Percentiles rank a stretch among this genome's conserved stretches.
phyloP scores from a whole-genome alignment of 352 stramenopile genomes.

The Phytopythium vexans region DNA sequence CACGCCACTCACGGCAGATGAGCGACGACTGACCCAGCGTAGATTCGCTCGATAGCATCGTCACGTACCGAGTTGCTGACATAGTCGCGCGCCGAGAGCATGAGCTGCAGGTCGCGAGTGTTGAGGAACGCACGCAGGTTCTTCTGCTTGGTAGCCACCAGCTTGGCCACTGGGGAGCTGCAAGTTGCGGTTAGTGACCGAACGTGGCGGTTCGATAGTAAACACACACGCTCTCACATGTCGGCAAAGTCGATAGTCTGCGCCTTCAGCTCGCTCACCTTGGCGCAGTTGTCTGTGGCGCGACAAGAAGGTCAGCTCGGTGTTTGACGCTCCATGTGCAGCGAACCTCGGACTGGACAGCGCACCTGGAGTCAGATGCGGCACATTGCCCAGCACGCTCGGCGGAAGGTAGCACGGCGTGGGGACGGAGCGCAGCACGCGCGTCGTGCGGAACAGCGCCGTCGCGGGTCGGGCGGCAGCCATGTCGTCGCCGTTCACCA shows the following conservation, averaged over 20 bases:
- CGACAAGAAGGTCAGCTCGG: background rate
- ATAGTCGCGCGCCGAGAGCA: constrained; percentile 76
- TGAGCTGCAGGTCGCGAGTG: constrained; percentile 34
- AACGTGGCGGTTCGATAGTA: no score
- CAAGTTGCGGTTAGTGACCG: background rate
- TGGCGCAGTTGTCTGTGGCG: constrained; percentile 54
- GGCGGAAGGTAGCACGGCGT: constrained; percentile 77
- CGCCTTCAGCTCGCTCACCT: constrained; percentile 52
- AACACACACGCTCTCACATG: constrained; percentile 35
- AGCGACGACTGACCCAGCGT: background rate
- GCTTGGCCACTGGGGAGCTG: constrained; percentile 15
- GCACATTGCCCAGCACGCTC: constrained; percentile 60
- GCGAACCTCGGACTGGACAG: background rate
- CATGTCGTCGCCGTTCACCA: background rate
- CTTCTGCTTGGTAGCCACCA: constrained; percentile 33
- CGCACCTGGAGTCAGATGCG: constrained; percentile 66
- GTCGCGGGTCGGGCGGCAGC: constrained; percentile 2
- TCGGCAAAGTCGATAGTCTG: constrained; percentile 70
- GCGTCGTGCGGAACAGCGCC: constrained; percentile 31
- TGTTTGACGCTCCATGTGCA: background rate
- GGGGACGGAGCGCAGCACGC: constrained; percentile 23
- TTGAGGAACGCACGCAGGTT: constrained; percentile 53
- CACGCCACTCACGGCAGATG: background rate
- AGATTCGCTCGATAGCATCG: background rate
- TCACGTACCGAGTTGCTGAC: constrained; percentile 38